Conservation (phyloP, 257 asterid species). For the Nicotiana otophora region DNA sequence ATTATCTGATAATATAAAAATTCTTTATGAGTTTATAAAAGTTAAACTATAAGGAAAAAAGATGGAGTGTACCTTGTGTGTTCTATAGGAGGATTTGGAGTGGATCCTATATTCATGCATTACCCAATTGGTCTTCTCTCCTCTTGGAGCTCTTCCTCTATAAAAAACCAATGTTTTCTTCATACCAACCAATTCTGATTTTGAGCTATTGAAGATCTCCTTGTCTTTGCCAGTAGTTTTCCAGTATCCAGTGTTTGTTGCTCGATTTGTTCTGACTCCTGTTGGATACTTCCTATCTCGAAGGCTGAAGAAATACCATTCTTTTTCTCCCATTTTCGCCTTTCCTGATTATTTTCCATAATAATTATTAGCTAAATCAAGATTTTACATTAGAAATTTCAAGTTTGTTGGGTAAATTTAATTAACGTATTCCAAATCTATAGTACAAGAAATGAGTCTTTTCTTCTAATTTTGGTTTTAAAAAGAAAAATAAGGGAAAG, state of each 20-base stretch:
- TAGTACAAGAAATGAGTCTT: neutral
- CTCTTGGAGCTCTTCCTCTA: constrained; percentile 91
- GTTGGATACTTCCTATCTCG: constrained; percentile 91
- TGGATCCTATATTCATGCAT: constrained; percentile 95
- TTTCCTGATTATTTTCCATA: neutral
- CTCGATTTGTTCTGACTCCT: constrained; percentile 84
- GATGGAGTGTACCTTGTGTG: constrained; percentile 45
- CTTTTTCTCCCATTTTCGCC: constrained; percentile 93
- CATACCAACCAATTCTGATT: constrained; percentile 76
- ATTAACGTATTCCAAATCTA: too few species aligned
- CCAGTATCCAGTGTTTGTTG: constrained; percentile 89
- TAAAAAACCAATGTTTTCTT: constrained; percentile 90
- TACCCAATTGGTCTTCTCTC: constrained; percentile 93
- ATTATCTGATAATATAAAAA: too few species aligned
- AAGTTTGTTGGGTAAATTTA: neutral
- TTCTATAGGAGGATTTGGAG: constrained; percentile 66
- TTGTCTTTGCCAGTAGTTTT: constrained; percentile 91
- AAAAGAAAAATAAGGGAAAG: neutral
- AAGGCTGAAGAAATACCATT: constrained; percentile 90
- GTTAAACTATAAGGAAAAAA: too few species aligned
- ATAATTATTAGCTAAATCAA: neutral
- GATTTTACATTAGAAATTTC: neutral
- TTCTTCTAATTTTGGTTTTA: neutral
- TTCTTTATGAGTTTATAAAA: too few species aligned
- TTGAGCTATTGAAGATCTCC: constrained; percentile 69